These are phyloP conservation scores for Mrakia gelida DNA, from an alignment of 768 basidiomycete genomes.

Conservation along the genomic window DNA sequence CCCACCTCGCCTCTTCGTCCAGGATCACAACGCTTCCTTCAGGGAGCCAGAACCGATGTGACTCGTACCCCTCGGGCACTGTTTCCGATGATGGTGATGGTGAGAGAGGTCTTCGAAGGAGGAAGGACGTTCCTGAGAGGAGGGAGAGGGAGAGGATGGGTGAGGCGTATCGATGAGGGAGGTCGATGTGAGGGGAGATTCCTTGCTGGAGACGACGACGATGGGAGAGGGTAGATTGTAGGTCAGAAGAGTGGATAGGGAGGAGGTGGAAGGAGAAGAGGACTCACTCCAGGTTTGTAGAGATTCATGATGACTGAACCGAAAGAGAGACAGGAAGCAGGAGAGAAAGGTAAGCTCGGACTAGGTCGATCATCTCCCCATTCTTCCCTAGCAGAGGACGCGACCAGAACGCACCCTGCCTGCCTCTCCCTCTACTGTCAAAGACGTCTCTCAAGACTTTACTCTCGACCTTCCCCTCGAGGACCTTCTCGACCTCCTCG, in stretches of 20 bases:
- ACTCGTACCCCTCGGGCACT: constrained; percentile 32
- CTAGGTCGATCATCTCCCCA: too few species aligned
- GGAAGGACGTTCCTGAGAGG: constrained; percentile 60
- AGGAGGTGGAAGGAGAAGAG: neutral
- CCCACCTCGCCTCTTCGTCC: constrained; percentile 73
- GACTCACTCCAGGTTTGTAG: constrained; percentile 68
- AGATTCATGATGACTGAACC: constrained; percentile 71
- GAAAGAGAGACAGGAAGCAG: neutral
- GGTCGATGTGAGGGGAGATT: constrained; percentile 81
- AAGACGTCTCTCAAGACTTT: neutral
- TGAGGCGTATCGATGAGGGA: constrained; percentile 76
- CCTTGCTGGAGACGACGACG: constrained; percentile 52
- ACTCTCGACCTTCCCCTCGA: neutral
- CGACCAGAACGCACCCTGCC: constrained; percentile 18
- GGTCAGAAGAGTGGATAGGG: constrained; percentile 59
- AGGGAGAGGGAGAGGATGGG: constrained; percentile 86
- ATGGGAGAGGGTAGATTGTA: neutral
- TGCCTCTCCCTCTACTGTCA: neutral
- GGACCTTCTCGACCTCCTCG: neutral
- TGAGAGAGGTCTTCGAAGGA: constrained; percentile 13
- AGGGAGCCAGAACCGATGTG: constrained; percentile 63
- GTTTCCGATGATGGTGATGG: neutral
- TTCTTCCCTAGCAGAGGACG: too few species aligned
- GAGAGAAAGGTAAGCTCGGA: neutral
- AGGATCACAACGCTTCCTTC: constrained; percentile 71